Evolutionary conservation across 2,329 filamentous ascomycete genomes (phyloP).

Genomic region (Atkinsonella texensis): DNA sequence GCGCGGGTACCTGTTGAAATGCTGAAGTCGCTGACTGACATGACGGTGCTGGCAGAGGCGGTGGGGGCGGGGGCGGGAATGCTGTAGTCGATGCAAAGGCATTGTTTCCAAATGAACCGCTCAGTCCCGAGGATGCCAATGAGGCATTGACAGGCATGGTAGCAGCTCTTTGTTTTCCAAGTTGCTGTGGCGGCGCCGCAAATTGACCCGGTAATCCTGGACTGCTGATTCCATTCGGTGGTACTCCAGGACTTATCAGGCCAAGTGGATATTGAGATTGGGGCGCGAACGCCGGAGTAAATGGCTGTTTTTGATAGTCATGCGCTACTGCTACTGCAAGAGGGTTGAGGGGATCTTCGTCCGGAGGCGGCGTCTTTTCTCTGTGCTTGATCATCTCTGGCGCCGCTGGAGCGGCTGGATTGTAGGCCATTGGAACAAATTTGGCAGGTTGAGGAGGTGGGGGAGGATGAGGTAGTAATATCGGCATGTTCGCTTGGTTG

Average conservation of each 20-base stretch:
- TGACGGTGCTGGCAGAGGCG: slow-evolving; percentile 15
- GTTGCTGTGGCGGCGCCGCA: slow-evolving; percentile 26
- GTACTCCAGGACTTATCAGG: slow-evolving; percentile 27
- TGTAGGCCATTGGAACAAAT: slow-evolving; percentile 60
- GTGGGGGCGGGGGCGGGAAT: slow-evolving; percentile 26
- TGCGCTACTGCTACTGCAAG: slow-evolving; percentile 44
- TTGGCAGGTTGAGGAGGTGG: slow-evolving; percentile 21
- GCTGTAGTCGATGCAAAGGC: slow-evolving; percentile 29
- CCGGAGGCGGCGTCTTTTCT: slow-evolving; percentile 70
- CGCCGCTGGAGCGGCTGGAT: slow-evolving; percentile 64
- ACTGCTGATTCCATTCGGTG: slow-evolving; percentile 7
- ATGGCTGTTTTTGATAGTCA: slow-evolving; percentile 42
- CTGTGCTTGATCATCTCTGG: slow-evolving; percentile 60
- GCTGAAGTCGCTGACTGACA: slow-evolving; percentile 5
- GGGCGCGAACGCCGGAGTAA: slow-evolving; percentile 39
- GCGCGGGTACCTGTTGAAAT: slow-evolving; percentile 23
- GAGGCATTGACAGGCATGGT: slow-evolving; percentile 35
- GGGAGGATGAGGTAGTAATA: slow-evolving; percentile 9
- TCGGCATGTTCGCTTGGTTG: slow-evolving; percentile 11
- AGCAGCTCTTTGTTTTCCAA: slow-evolving; percentile 32
- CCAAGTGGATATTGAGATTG: slow-evolving; percentile 29
- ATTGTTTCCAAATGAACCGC: slow-evolving; percentile 26
- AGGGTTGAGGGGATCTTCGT: slow-evolving; percentile 48
- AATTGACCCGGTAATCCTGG: slow-evolving; percentile 28
- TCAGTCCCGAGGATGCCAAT: slow-evolving; percentile 12